phyloP scores from a whole-genome alignment of 1,139 yeast genomes.

The Kodamaea sp. region DNA sequence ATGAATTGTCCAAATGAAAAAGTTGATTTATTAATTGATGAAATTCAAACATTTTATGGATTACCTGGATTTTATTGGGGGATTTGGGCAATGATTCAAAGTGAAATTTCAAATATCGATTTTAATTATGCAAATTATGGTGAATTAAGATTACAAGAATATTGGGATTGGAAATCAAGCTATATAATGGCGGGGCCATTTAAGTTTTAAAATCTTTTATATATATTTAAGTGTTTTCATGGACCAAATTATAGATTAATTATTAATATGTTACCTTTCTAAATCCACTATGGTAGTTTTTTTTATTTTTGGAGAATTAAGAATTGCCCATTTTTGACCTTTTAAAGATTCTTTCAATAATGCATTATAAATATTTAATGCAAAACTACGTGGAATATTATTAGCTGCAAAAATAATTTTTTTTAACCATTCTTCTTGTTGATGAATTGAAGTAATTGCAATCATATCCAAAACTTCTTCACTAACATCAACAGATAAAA shows the following conservation, averaged over 20 bases:
- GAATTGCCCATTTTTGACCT: conserved; percentile 69
- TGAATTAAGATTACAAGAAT: conserved; percentile 57
- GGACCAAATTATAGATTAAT: not conserved
- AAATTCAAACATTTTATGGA: conserved; percentile 63
- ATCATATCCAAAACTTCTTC: conserved; percentile 87
- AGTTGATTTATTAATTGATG: conserved; percentile 43
- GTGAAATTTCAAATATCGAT: conserved; percentile 66
- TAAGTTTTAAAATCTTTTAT: not conserved
- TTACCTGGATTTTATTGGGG: conserved; percentile 88
- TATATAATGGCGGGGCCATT: conserved; percentile 9
- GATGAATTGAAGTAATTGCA: conserved; percentile 66
- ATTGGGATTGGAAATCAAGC: conserved; percentile 60
- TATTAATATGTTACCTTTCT: conserved; percentile 38
- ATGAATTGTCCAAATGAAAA: conserved; percentile 22
- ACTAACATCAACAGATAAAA: conserved; percentile 70
- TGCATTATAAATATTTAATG: conserved; percentile 65
- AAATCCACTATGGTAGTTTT: conserved; percentile 65
- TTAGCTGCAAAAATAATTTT: conserved; percentile 64
- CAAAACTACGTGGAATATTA: conserved; percentile 71
- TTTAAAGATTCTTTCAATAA: conserved; percentile 68
- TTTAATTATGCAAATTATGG: conserved; percentile 68
- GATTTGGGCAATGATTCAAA: conserved; percentile 77
- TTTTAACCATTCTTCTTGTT: conserved; percentile 85
- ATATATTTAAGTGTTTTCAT: not conserved
- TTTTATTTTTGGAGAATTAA: conserved; percentile 71